A percentile compares a stretch with the other conserved stretches of the same genome.
Evolutionary conservation across 805 yeast genomes (phyloP).

Genomic region (Ogataea corticis): DNA sequence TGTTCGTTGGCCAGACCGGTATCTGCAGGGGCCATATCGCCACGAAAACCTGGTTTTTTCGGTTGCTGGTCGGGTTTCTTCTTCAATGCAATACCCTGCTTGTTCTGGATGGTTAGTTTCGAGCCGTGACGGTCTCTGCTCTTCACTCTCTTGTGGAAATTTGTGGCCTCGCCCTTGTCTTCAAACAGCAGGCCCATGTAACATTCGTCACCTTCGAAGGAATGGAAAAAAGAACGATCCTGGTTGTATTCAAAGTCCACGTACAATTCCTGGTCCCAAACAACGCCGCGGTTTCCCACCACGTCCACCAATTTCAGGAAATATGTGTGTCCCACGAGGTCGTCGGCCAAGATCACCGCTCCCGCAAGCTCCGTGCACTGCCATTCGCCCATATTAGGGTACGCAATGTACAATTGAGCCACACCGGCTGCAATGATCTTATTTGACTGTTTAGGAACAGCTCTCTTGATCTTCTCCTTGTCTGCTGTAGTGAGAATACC

Average conservation of each 20-base stretch:
- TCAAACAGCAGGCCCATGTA: conserved; percentile 84
- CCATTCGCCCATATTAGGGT: conserved; percentile 84
- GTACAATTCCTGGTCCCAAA: conserved; percentile 97
- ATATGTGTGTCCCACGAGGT: conserved; percentile 90
- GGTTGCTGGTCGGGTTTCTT: conserved; percentile 41
- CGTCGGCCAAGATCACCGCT: conserved; percentile 85
- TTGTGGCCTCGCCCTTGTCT: conserved; percentile 84
- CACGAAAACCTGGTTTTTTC: conserved; percentile 61
- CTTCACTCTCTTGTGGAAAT: conserved; percentile 75
- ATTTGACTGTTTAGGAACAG: conserved; percentile 83
- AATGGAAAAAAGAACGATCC: conserved; percentile 92
- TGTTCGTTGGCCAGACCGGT: conserved; percentile 42
- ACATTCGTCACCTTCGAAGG: conserved; percentile 92
- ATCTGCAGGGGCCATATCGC: conserved; percentile 41
- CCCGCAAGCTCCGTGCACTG: conserved; percentile 86
- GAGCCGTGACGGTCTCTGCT: conserved; percentile 81
- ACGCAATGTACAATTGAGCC: conserved; percentile 85
- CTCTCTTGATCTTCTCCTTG: conserved; percentile 86
- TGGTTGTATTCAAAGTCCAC: conserved; percentile 87
- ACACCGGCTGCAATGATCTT: conserved; percentile 89
- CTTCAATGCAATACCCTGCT: conserved; percentile 82
- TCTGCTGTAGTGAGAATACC: conserved; percentile 51
- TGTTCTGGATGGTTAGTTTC: conserved; percentile 81
- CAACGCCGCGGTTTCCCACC: conserved; percentile 75
- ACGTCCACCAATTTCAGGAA: conserved; percentile 89